Evolutionary conservation across 2,329 filamentous ascomycete genomes (phyloP), one percentile per base, ranked within the genome.

Genomic region (Dothideomycetes sp.): DNA sequence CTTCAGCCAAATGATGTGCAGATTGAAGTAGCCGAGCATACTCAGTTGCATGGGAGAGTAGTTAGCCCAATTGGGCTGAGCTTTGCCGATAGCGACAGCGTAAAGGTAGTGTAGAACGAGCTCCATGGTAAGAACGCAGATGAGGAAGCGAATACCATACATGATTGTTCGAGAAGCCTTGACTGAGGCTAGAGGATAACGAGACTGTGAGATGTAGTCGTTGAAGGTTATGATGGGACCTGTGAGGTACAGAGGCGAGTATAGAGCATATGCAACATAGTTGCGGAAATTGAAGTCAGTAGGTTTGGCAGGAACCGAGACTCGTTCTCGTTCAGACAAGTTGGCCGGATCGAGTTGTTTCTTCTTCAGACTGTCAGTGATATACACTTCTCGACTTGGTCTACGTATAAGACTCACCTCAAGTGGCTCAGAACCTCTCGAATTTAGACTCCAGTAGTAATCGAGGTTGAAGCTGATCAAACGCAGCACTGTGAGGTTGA

Each of bases 1-100:
- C 61, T 98, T 98, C 33, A 98, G 73, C 93, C 93, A 98, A 60
- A 98, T 93, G 57, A 95, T 78, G 64, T 94, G 85, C 10, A 98
- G 78, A 62, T 95, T 95, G 70, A 96, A 93, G 67, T 83, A 95
- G 25, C 86, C 91, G 10, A 98, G 74, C 67, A 98, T 79, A 55
- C 78, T 83, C 30, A 98, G 76, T 59, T 98, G 86, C 31, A 84
- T 80, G 0, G 91, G 80, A 0, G 86, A 84, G 65, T 95, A 96
- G 17, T 78, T 68, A 19, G 70, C 69, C 91, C 91, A 98, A 47
- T 79, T 69, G 0, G 88, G 87, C 15, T 74, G 70, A 2, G 81
- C 74, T 57, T 93, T 84, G 54, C 82, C 83, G 54, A 98, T 96
- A 45, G 91, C 91, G 34, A 93, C 82, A 44, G 89, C 85, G 60